Conservation (phyloP, 306 rosid species). For the Fagus sylvatica region DNA sequence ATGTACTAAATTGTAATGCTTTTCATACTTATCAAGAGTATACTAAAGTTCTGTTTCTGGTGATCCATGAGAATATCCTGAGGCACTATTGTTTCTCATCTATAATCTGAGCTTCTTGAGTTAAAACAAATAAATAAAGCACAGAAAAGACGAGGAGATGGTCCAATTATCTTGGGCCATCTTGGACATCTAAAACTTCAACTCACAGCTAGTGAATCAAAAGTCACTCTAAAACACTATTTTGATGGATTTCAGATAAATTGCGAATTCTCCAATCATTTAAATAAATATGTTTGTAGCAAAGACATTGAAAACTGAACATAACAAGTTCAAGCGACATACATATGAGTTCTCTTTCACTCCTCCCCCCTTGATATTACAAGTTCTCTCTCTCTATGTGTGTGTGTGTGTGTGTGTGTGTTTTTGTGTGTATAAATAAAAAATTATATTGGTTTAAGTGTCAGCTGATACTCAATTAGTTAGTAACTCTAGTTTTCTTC, state of each 20-base stretch:
- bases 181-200: not conserved
- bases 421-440: not conserved
- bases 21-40: not conserved
- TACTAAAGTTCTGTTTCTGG: not conserved
- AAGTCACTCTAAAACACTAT: not conserved
- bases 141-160: not conserved
- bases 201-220: not conserved
- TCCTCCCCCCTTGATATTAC: not conserved
- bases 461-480: not conserved
- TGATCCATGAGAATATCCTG: not conserved
- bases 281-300: not conserved
- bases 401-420: not conserved
- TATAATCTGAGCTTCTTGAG: not conserved
- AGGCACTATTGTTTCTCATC: not conserved
- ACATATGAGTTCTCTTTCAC: not conserved
- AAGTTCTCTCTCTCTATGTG: not conserved
- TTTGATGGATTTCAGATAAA: too few species aligned
- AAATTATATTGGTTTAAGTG: not conserved
- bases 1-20: not conserved
- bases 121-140: not conserved
- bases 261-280: not conserved
- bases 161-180: not conserved
- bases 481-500: constrained; percentile 26
- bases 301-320: not conserved
- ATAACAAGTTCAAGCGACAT: not conserved